Evolutionary conservation across 345 rosid species (phyloP).

Genomic region (Ceriops decandra): DNA sequence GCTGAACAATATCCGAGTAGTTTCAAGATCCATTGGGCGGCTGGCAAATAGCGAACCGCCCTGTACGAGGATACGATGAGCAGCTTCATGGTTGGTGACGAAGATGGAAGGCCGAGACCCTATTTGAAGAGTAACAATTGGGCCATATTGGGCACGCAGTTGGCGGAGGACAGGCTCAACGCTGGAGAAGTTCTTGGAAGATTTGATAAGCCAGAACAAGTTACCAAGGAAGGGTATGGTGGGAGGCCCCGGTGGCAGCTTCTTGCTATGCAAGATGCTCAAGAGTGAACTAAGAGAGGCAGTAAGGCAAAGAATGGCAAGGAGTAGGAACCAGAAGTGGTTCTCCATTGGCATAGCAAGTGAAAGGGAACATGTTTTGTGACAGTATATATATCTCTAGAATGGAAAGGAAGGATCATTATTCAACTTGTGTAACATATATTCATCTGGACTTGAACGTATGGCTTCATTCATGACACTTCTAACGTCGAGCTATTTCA

Average conservation of each 20-base stretch:
- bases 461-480: no score
- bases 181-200: conserved; percentile 8
- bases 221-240: conserved; percentile 8
- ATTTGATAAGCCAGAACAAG: conserved; percentile 7
- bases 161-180: conserved; percentile 16
- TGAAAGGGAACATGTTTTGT: no score
- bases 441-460: no score
- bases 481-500: no score
- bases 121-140: conserved; percentile 7
- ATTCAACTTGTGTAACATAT: no score
- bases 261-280: neutral
- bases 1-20: conserved; percentile 1
- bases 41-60: conserved; percentile 10
- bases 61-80: conserved; percentile 7
- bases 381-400: no score
- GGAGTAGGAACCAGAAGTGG: neutral
- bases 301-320: conserved; percentile 1
- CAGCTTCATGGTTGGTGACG: conserved; percentile 13
- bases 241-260: conserved; percentile 7
- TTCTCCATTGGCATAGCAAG: conserved; percentile 4
- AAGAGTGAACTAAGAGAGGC: neutral
- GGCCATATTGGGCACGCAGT: conserved; percentile 13
- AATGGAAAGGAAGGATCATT: no score
- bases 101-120: conserved; percentile 21
- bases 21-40: conserved; percentile 11